These are phyloP conservation scores for Fusarium sublunatum DNA, from an alignment of 2,329 filamentous ascomycete genomes.

Conservation along the genomic window DNA sequence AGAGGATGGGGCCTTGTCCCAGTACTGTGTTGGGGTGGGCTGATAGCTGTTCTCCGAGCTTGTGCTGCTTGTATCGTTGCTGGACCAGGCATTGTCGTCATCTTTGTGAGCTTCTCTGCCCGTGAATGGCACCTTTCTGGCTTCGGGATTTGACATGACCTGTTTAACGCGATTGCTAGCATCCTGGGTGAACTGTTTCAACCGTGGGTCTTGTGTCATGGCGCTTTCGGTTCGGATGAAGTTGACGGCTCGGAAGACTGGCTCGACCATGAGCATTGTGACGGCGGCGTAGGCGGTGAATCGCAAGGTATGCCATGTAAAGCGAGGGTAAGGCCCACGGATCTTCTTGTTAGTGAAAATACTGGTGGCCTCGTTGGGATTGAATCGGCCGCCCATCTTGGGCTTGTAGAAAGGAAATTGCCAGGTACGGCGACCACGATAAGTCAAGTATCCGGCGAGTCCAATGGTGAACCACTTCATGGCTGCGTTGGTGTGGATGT, in stretches of 20 bases:
- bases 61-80: conserved; percentile 6
- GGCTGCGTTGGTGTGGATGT: conserved; percentile 48
- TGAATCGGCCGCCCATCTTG: conserved; percentile 43
- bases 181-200: conserved; percentile 42
- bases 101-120: conserved; percentile 13
- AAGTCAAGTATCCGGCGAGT: conserved; percentile 45
- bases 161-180: conserved; percentile 40
- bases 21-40: conserved; percentile 9
- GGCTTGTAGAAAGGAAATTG: conserved; percentile 48
- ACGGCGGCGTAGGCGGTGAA: conserved; percentile 44
- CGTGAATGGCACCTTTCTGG: conserved; percentile 15
- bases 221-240: conserved; percentile 39
- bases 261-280: conserved; percentile 45
- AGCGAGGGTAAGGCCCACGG: conserved; percentile 38
- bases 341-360: conserved; percentile 45
- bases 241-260: conserved; percentile 41
- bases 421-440: conserved; percentile 45
- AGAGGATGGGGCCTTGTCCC: conserved; percentile 11
- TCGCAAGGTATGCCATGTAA: conserved; percentile 43
- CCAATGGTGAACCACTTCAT: conserved; percentile 46
- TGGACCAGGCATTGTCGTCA: conserved; percentile 22
- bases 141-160: conserved; percentile 34
- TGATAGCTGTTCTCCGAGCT: conserved; percentile 5
- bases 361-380: conserved; percentile 45
- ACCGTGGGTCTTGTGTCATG: conserved; percentile 40